Evolutionary conservation across 1,284 basidiomycete species (phyloP).

Genomic region (Fomitiporia mediterranea): DNA sequence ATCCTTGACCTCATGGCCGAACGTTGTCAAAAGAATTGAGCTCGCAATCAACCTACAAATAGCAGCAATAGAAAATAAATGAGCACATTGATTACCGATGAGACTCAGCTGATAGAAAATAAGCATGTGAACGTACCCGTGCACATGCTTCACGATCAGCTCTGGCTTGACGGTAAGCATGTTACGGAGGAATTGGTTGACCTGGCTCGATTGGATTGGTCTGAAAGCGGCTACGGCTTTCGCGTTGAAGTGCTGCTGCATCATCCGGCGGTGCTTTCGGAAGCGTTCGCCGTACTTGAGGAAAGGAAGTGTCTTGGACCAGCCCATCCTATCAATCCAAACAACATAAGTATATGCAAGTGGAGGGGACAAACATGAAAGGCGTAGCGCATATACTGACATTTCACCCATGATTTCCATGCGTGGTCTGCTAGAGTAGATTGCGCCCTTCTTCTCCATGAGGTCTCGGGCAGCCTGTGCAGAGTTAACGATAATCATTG

Average conservation of each 20-base stretch:
- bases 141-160: constrained; percentile 25
- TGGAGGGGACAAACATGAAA: neutral
- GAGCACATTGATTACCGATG: neutral
- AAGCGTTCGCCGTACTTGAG: constrained; percentile 29
- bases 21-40: constrained; percentile 18
- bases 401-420: constrained; percentile 28
- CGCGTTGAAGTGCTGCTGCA: constrained; percentile 28
- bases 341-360: constrained; percentile 1
- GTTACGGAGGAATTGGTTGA: constrained; percentile 25
- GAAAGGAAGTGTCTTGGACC: constrained; percentile 26
- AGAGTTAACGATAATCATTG: constrained; percentile 36
- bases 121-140: constrained; percentile 26
- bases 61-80: neutral
- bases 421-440: constrained; percentile 36
- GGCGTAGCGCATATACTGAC: constrained; percentile 21
- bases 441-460: constrained; percentile 37
- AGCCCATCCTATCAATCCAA: constrained; percentile 24
- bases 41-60: constrained; percentile 13
- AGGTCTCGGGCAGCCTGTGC: constrained; percentile 33
- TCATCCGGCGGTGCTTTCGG: constrained; percentile 30
- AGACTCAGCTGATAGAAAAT: too few relatives aligned
- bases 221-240: constrained; percentile 24
- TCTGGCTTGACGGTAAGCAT: constrained; percentile 25
- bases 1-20: constrained; percentile 11
- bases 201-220: constrained; percentile 27